Percentiles rank a stretch among this genome's conserved stretches.
Conservation (phyloP, 192 early-diverging fungal species). For the Glomus cerebriforme region DNA sequence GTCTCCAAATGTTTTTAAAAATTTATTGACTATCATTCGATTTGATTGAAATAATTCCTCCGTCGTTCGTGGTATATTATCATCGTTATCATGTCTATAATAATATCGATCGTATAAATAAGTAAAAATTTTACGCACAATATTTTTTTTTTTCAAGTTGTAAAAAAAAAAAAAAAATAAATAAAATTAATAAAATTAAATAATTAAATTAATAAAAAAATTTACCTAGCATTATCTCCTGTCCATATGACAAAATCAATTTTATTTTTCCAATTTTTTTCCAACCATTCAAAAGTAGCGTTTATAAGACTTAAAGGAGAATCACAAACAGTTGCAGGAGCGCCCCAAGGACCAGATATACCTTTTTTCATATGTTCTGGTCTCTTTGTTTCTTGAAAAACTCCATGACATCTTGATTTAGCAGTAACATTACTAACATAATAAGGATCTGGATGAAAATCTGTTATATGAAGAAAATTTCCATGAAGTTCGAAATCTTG, state of each 20-base stretch:
- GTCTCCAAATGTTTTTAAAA: conserved; percentile 52
- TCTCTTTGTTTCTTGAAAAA: conserved; percentile 28
- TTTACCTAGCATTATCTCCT: conserved; percentile 71
- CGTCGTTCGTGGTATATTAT: conserved; percentile 58
- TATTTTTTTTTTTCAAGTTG: background rate
- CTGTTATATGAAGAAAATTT: conserved; percentile 73
- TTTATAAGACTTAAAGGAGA: conserved; percentile 58
- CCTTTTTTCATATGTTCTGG: conserved; percentile 39
- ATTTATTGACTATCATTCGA: conserved; percentile 41
- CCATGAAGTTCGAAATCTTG: conserved; percentile 40
- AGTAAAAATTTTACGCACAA: background rate
- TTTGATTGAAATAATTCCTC: conserved; percentile 66
- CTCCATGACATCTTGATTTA: conserved; percentile 62
- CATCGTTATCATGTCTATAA: conserved; percentile 70
- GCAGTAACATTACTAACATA: conserved; percentile 60
- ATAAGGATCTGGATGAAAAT: conserved; percentile 68
- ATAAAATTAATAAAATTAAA: too few relatives aligned
- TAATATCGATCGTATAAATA: too few relatives aligned
- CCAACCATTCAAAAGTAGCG: conserved; percentile 62
- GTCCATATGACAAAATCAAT: conserved; percentile 81
- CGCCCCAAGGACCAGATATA: conserved; percentile 58
- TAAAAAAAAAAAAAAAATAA: too few relatives aligned
- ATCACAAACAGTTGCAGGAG: conserved; percentile 64
- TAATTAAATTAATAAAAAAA: too few relatives aligned
- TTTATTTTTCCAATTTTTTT: conserved; percentile 46